Evolutionary conservation across 768 basidiomycete genomes (phyloP).

Genomic region (Rossbeevera mucosa): DNA sequence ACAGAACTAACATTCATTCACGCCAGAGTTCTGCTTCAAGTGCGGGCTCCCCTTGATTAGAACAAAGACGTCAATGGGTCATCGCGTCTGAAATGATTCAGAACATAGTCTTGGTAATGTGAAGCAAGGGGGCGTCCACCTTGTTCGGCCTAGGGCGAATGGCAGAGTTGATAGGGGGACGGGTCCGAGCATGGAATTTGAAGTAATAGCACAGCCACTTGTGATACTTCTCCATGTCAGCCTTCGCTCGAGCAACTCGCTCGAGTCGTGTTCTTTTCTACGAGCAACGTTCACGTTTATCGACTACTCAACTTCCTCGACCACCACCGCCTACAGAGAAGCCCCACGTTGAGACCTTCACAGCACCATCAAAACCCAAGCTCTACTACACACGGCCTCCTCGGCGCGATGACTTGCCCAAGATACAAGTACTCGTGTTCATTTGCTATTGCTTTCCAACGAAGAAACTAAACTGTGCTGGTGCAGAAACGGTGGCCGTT

Average conservation of each 20-base stretch:
- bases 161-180: no score
- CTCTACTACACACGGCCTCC: slow-evolving; percentile 42
- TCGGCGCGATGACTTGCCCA: slow-evolving; percentile 37
- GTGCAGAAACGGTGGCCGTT: slow-evolving; percentile 51
- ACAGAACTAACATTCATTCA: no score
- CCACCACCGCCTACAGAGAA: slow-evolving; percentile 26
- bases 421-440: slow-evolving; percentile 33
- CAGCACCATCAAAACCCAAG: slow-evolving; percentile 41
- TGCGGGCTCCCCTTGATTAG: no score
- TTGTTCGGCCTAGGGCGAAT: no score
- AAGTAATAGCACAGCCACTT: slow-evolving; percentile 12
- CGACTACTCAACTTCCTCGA: slow-evolving; percentile 20
- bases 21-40: no score
- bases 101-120: no score
- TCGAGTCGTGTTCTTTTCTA: slow-evolving; percentile 9
- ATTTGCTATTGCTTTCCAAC: background rate
- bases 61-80: no score
- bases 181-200: no score
- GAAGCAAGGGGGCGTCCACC: no score
- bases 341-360: slow-evolving; percentile 38
- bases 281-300: slow-evolving; percentile 14
- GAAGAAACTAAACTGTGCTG: background rate
- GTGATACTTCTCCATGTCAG: slow-evolving; percentile 13
- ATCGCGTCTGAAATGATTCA: no score
- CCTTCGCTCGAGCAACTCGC: slow-evolving; percentile 11